Evolutionary conservation across 192 early-diverging fungal species (phyloP), one percentile per base, ranked within the genome.

Genomic region (Coemansia nantahalensis): DNA sequence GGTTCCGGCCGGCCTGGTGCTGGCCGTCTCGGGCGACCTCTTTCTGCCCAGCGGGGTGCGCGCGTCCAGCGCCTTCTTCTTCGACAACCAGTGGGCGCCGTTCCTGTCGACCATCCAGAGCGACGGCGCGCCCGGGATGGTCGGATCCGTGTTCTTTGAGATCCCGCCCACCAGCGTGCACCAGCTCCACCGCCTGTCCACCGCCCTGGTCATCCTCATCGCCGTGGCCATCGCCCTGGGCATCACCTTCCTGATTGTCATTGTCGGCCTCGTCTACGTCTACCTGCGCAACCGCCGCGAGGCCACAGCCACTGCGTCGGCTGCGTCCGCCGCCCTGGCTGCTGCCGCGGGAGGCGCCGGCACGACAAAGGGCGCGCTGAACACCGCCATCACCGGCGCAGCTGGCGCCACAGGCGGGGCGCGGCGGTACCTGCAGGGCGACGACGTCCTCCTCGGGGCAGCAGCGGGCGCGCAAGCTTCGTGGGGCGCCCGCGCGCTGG

Each of bases 181-280:
- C 48, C 56, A 62, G 42, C 65, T 63, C 16, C 46, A 64, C 31
- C 59, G 53, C 11, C 48, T 79, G 14, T 74, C 88, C 0, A 58
- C 83, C 0, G 80, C 84, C 5, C 60, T 84, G 32, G 84, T 90
- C 3, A 84, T 90, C 23, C 57, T 87, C 12, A 83, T 88, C 39
- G 82, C 88, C 30, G 68, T 84, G 21, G 84, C 80, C 8, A 84
- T 86, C 34, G 82, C 88, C 16, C 67, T 88, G 17, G 82, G 71
- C 3, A 59, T 90, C 1, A 82, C 85, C 15, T 78, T 84, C 58
- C 55, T 84, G 4, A 79, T 86, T 36, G 84, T 87, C 15, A 51
- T 79, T 13, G 37, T 79, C 30, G 84, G 82, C 2, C 72, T 87
- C 42, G 37, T 77, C 9, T 82, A 82, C 48, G 62, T 80, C 15